Evolutionary conservation across 306 rosid species (phyloP).

Genomic region (Gillenia trifoliata): DNA sequence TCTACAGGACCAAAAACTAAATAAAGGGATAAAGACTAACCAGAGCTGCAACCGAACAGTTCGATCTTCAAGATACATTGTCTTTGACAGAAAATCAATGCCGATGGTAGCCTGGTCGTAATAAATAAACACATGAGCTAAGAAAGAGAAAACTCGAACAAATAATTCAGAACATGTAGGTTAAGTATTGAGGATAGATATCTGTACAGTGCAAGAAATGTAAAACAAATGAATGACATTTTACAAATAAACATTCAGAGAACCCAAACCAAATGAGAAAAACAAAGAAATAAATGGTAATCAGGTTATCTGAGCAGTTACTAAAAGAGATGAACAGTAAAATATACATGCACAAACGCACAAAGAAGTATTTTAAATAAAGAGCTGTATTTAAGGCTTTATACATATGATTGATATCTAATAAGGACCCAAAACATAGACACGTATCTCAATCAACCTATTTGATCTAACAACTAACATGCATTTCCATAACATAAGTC

Average conservation of each 20-base stretch:
- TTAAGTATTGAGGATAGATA: neutral
- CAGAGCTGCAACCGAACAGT: constrained; percentile 53
- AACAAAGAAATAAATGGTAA: neutral
- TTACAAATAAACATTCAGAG: neutral
- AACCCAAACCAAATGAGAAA: neutral
- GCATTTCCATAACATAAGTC: neutral
- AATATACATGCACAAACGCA: neutral
- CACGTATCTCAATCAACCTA: neutral
- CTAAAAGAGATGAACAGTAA: neutral
- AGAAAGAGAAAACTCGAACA: neutral
- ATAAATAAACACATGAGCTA: neutral
- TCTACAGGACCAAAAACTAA: neutral
- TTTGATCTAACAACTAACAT: neutral
- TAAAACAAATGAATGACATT: neutral
- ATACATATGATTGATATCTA: neutral
- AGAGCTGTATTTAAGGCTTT: neutral
- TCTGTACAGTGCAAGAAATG: neutral
- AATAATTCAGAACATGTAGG: neutral
- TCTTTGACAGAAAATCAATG: constrained; percentile 53
- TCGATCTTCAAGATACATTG: constrained; percentile 65
- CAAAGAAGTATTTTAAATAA: neutral
- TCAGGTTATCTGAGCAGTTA: neutral
- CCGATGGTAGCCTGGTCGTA: constrained; percentile 49
- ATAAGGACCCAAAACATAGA: neutral
- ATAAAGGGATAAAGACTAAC: constrained; percentile 20